These are phyloP conservation scores for Rhododendron ovatum DNA, from an alignment of 148 eudicot genomes.

Conservation along the genomic window DNA sequence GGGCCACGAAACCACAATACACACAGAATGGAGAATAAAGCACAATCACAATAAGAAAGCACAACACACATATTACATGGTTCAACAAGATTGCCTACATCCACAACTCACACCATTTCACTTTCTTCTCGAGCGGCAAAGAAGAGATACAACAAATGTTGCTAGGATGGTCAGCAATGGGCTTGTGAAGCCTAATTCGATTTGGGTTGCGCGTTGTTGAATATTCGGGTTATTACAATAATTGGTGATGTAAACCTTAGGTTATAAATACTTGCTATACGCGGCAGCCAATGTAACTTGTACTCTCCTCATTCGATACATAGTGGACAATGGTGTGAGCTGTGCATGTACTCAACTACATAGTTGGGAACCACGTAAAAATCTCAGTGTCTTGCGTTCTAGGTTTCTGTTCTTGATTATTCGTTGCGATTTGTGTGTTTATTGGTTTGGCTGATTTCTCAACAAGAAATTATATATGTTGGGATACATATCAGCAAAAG, in stretches of 20 bases:
- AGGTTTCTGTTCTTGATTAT: neutral
- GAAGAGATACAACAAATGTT: neutral
- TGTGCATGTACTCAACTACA: neutral
- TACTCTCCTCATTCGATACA: neutral
- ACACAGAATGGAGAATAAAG: neutral
- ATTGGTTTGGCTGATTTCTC: neutral
- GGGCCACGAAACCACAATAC: neutral
- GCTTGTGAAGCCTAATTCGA: neutral
- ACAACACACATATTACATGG: neutral
- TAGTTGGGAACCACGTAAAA: neutral
- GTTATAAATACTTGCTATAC: neutral
- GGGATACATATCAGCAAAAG: neutral
- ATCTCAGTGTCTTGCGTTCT: neutral
- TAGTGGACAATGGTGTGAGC: neutral
- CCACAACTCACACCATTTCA: neutral
- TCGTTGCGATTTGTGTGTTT: neutral
- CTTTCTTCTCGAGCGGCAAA: neutral
- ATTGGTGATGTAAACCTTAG: neutral
- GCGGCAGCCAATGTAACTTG: neutral
- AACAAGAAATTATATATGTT: neutral
- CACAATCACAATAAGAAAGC: neutral
- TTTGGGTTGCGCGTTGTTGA: neutral
- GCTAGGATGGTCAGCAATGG: neutral
- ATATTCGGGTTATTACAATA: neutral
- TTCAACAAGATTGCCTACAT: neutral